Percentiles rank a stretch among this genome's conserved stretches.
Evolutionary conservation across 495 filamentous ascomycete species (phyloP).

Genomic region (Jackrogersella minutella): DNA sequence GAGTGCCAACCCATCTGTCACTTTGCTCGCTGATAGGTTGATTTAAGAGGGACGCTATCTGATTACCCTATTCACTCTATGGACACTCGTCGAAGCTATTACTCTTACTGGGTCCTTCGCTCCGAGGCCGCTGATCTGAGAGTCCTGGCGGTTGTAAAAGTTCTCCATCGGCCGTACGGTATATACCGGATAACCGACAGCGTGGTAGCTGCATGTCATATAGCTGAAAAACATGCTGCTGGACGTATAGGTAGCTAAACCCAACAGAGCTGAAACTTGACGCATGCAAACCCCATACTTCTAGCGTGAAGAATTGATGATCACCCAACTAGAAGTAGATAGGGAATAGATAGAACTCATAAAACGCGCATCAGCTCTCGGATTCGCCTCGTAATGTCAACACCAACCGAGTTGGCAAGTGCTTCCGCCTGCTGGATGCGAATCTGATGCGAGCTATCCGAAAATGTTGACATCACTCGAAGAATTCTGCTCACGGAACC

Average conservation of each 20-base stretch:
- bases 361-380: not conserved
- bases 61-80: no score
- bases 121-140: not conserved
- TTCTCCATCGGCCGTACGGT: not conserved
- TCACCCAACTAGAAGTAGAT: not conserved
- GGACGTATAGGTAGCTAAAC: not conserved
- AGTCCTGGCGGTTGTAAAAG: not conserved
- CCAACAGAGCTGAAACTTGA: constrained; percentile 18
- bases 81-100: not conserved
- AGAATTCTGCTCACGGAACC: constrained; percentile 7
- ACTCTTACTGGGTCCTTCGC: not conserved
- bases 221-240: not conserved
- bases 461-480: not conserved
- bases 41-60: not conserved
- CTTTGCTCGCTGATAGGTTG: not conserved
- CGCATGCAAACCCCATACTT: constrained; percentile 13
- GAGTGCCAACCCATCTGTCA: not conserved
- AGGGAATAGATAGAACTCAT: not conserved
- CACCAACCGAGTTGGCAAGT: not conserved
- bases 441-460: not conserved
- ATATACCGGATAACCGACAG: not conserved
- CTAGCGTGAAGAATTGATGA: constrained; percentile 18
- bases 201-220: not conserved
- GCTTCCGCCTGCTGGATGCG: not conserved
- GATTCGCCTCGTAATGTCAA: not conserved